These are phyloP conservation scores for Annulohypoxylon moriforme DNA, from an alignment of 495 filamentous ascomycete species.

Conservation along the genomic window DNA sequence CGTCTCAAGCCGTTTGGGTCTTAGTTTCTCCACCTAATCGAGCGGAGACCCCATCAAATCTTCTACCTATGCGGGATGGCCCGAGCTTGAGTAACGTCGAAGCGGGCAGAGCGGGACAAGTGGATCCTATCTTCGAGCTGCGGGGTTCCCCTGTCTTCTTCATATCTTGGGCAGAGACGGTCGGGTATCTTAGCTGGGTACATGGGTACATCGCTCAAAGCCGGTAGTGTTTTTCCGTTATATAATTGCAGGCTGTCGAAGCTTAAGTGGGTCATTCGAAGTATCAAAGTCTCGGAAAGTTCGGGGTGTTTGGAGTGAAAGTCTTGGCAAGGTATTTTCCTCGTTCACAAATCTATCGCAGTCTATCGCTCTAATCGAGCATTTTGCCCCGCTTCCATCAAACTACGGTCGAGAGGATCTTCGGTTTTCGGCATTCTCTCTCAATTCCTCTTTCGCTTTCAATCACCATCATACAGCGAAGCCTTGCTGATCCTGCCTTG, in stretches of 20 bases:
- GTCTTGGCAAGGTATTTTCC: conserved; percentile 24
- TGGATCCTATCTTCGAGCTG: background rate
- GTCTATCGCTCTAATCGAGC: conserved; percentile 14
- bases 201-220: background rate
- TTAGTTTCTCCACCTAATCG: background rate
- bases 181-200: background rate
- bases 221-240: conserved; percentile 23
- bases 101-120: background rate
- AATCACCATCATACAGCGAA: conserved; percentile 13
- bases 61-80: conserved; percentile 20
- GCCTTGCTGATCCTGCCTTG: conserved; percentile 35
- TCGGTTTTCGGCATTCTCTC: conserved; percentile 43
- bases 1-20: background rate
- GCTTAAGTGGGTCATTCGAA: background rate
- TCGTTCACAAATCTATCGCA: conserved; percentile 14
- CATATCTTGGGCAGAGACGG: background rate
- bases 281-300: conserved; percentile 31
- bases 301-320: conserved; percentile 29
- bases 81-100: conserved; percentile 15
- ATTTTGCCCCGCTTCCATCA: conserved; percentile 41
- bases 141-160: conserved; percentile 2
- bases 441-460: conserved; percentile 27
- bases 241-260: background rate
- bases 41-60: background rate
- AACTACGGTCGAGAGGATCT: conserved; percentile 41